A percentile compares a stretch with the other conserved stretches of the same genome.
phyloP scores from a whole-genome alignment of 257 asterid genomes.

The Forsythia suspensa region DNA sequence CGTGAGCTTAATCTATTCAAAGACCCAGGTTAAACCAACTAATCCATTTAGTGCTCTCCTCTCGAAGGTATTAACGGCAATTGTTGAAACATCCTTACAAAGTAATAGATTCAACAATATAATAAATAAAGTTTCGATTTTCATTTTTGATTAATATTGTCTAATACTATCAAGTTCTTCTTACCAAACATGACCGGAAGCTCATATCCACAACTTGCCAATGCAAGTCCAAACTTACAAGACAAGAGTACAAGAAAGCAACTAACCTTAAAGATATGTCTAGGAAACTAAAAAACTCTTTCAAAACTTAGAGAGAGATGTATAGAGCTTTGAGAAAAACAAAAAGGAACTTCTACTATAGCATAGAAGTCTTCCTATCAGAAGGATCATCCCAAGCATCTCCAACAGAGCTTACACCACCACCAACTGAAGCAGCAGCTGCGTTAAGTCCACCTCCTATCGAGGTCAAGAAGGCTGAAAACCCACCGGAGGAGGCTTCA shows the following conservation, averaged over 20 bases:
- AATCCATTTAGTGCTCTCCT: neutral
- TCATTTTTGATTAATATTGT: neutral
- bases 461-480: constrained; percentile 54
- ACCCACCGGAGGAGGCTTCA: constrained; percentile 36
- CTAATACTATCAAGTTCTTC: neutral
- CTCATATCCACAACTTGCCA: neutral
- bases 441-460: constrained; percentile 35
- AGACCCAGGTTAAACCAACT: too few species aligned
- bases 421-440: constrained; percentile 21
- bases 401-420: constrained; percentile 25
- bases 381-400: constrained; percentile 54
- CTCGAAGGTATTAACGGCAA: neutral
- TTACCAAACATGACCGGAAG: neutral
- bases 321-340: neutral
- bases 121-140: neutral
- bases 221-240: neutral
- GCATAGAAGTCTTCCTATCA: constrained; percentile 58
- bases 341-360: constrained; percentile 31
- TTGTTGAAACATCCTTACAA: neutral
- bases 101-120: neutral
- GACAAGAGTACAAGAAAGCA: neutral
- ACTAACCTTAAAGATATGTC: neutral
- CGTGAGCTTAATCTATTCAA: neutral
- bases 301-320: neutral
- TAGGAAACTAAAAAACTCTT: neutral